These are phyloP conservation scores for Xenosphaeropsis pyriputrescens DNA, from an alignment of 2,329 filamentous ascomycete genomes.

Conservation along the genomic window DNA sequence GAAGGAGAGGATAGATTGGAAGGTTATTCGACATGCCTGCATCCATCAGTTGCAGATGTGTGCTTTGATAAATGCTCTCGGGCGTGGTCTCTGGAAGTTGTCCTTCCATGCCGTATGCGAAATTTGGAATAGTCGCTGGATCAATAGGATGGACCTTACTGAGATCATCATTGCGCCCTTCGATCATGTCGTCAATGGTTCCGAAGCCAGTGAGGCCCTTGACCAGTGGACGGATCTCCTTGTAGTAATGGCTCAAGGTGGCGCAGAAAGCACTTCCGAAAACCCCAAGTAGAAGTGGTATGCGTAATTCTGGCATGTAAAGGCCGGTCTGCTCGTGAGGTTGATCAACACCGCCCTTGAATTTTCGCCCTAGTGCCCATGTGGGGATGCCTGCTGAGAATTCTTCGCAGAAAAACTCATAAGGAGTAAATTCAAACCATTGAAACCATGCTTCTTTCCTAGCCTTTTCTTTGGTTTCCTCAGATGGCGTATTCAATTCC, in stretches of 20 bases:
- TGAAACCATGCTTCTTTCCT: slow-evolving; percentile 80
- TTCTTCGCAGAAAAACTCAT: slow-evolving; percentile 92
- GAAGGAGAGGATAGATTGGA: slow-evolving; percentile 84
- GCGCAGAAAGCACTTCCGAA: slow-evolving; percentile 96
- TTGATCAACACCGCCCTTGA: slow-evolving; percentile 55
- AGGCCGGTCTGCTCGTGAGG: slow-evolving; percentile 50
- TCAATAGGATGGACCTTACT: slow-evolving; percentile 91
- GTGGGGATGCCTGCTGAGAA: slow-evolving; percentile 84
- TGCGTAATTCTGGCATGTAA: slow-evolving; percentile 68
- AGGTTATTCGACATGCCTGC: slow-evolving; percentile 98
- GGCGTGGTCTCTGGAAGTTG: slow-evolving; percentile 66
- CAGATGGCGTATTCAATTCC: slow-evolving; percentile 20
- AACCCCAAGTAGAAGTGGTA: slow-evolving; percentile 80
- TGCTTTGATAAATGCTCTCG: slow-evolving; percentile 52
- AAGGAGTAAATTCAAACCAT: slow-evolving; percentile 93
- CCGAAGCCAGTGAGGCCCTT: slow-evolving; percentile 60
- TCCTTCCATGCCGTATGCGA: slow-evolving; percentile 65
- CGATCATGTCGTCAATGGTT: slow-evolving; percentile 68
- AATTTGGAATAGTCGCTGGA: slow-evolving; percentile 84
- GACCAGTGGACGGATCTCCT: slow-evolving; percentile 75
- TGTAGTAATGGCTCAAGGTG: slow-evolving; percentile 90
- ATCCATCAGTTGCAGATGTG: slow-evolving; percentile 80
- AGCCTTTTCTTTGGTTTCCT: slow-evolving; percentile 33
- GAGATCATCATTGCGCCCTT: slow-evolving; percentile 69
- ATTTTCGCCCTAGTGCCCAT: slow-evolving; percentile 79